Evolutionary conservation across 768 basidiomycete genomes (phyloP).

Genomic region (Kwoniella pini): DNA sequence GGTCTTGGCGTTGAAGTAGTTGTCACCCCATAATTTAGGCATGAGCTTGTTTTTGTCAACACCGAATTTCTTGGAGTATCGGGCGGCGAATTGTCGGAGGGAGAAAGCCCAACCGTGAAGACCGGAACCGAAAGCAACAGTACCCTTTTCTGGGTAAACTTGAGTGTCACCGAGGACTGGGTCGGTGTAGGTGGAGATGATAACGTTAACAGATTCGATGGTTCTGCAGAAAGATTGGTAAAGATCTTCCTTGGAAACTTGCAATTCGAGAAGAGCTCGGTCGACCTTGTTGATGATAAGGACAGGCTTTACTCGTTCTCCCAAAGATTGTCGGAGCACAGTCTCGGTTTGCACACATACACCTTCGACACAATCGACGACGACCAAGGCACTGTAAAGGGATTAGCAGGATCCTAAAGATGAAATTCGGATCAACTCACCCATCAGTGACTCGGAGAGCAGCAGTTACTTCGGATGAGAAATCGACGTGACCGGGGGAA

Average conservation of each 20-base stretch:
- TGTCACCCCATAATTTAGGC: constrained; percentile 97
- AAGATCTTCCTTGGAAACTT: constrained; percentile 93
- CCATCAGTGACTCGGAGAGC: constrained; percentile 98
- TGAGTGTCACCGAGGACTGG: constrained; percentile 93
- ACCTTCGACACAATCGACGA: constrained; percentile 99
- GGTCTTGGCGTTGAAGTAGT: constrained; percentile 96
- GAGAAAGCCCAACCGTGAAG: constrained; percentile 99
- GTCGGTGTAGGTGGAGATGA: constrained; percentile 96
- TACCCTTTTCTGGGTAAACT: constrained; percentile 97
- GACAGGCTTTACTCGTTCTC: constrained; percentile 99
- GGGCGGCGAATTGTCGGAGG: constrained; percentile 90
- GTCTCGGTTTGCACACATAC: constrained; percentile 99
- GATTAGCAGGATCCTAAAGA: not conserved
- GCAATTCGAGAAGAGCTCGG: constrained; percentile 96
- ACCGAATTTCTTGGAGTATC: constrained; percentile 98
- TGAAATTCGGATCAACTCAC: constrained; percentile 32
- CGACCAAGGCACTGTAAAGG: constrained; percentile 79
- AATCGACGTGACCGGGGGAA: constrained; percentile 99
- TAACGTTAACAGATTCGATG: constrained; percentile 96
- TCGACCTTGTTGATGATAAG: constrained; percentile 99
- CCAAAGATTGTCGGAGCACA: constrained; percentile 92
- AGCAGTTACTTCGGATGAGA: constrained; percentile 99
- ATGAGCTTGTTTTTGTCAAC: constrained; percentile 99
- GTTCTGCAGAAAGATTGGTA: constrained; percentile 98
- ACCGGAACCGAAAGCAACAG: constrained; percentile 98